These are phyloP conservation scores for Pilatotrama ljubarskyi DNA, from an alignment of 768 basidiomycete genomes.

Conservation along the genomic window DNA sequence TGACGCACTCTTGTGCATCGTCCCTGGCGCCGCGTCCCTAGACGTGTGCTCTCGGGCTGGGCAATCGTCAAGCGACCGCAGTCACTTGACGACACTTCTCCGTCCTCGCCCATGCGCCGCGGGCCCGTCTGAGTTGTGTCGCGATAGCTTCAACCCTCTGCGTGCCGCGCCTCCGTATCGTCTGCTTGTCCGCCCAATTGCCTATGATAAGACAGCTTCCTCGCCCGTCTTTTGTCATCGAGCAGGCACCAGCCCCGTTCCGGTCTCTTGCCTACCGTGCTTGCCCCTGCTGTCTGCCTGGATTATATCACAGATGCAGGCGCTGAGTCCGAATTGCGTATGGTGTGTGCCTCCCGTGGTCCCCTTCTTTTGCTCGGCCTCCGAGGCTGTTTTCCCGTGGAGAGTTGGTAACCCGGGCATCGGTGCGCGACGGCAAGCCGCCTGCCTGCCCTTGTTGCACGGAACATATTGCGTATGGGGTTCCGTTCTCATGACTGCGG, in stretches of 20 bases:
- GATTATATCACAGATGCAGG: neutral
- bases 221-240: slow-evolving; percentile 8
- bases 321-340: neutral
- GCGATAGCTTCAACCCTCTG: neutral
- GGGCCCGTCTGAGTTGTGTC: slow-evolving; percentile 3
- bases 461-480: slow-evolving; percentile 12
- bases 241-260: slow-evolving; percentile 1
- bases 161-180: neutral
- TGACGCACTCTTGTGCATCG: neutral
- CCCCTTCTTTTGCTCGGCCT: neutral
- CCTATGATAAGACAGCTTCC: slow-evolving; percentile 12
- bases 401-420: neutral
- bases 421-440: neutral
- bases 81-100: slow-evolving; percentile 16
- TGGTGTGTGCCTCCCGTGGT: neutral
- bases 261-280: neutral
- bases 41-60: neutral
- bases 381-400: neutral
- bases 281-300: neutral
- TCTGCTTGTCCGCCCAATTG: slow-evolving; percentile 7
- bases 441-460: neutral
- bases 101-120: slow-evolving; percentile 2
- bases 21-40: neutral
- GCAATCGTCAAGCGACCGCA: neutral
- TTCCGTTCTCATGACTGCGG: slow-evolving; percentile 12